Evolutionary conservation across 768 basidiomycete genomes (phyloP), one percentile per base, ranked within the genome.

Genomic region (Cystobasidium ongulense): DNA sequence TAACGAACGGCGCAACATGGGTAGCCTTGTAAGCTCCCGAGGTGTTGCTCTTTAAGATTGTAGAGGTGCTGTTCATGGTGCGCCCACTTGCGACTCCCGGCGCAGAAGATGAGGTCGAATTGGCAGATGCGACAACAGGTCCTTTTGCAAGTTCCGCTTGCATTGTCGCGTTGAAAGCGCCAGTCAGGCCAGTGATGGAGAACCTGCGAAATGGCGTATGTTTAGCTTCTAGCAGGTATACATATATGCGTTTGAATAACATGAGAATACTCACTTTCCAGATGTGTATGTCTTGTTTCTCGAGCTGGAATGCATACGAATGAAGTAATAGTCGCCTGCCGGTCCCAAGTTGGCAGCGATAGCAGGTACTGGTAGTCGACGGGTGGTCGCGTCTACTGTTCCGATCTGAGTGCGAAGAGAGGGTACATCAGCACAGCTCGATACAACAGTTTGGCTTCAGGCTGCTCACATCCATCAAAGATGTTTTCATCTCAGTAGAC

Each of bases 151-250:
- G 33, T 31, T 27, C 33, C 13, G 57, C 57, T 35, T 59, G 57
- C 57, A 59, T 59, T 1, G 29, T 59, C 29, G 57, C 57, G 38
- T 64, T 64, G 63, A 64, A 64, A 38, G 35, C 36, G 38, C 63
- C 63, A 35, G 63, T 64, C 63, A 64, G 15, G 63, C 63, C 63
- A 17, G 31, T 25, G 25, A 64, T 38, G 31, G 63, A 23, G 63
- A 64, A 64, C 38, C 63, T 64, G 29, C 17, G 29, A 13, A 27
- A 15, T 31, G 13, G 23, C 11, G 57, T 59, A 59, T 27, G 29
- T 27, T 59, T 13, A 59, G 33, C 46, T 50, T 50, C 7, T 17
- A 3, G n/a, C 4, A 38, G 17, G 18, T 10, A n/a, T 38, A 23
- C 18, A 17, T 11, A 61, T 33, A 61, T 4, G 57, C 57, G 57